Base-by-base conservation (phyloP, 2,329 filamentous ascomycete genomes). In the Diaporthe vexans region DNA sequence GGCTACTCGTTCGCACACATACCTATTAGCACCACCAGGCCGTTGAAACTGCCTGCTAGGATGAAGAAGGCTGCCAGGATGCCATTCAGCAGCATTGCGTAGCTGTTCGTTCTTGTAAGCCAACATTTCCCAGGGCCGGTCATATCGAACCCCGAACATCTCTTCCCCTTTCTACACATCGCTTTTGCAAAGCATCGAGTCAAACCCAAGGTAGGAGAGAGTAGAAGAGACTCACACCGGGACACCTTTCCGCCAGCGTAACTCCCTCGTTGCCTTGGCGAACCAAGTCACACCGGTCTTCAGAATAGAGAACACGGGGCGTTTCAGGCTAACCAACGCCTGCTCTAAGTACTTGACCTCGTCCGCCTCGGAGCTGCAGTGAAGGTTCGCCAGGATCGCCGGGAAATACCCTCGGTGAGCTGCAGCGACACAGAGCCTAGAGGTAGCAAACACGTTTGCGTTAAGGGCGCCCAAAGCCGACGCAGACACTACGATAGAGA, bases 361-460 rank as follows among this genome's bases (percentile, higher is more conserved):
- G 59, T 81, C 79, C 75, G 74, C 77, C 73, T 78, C 76, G 61
- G 77, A 76, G 48, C 72, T 70, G 76, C 79, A 79, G 69, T 80
- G 78, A 54, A 79, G 63, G 76, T 79, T 81, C 68, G 77, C 78
- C 69, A 80, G 71, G 43, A 79, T 69, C 26, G 74, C 74, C 63
- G 79, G 78, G 46, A 80, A 78, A 76, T 79, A 81, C 71, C 77
- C 76, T 74, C 80, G 79, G 70, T 79, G 77, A 52, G 78, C 79
- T 37, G 83, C 84, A 65, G 82, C 83, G 58, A 85, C 82, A 52
- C 80, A 83, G 46, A 87, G 80, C 75, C 83, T 83, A 51, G 84
- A 83, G 3, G 83, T 82, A 21, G 85, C 81, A 78, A 87, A 87
- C 63, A 86, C 79, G 73, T 85, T 86, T 73, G 83, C 83, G 54